Evolutionary conservation across 2,329 filamentous ascomycete species (phyloP), one percentile per base, ranked within the genome.

Genomic region (Botrytis fragariae): DNA sequence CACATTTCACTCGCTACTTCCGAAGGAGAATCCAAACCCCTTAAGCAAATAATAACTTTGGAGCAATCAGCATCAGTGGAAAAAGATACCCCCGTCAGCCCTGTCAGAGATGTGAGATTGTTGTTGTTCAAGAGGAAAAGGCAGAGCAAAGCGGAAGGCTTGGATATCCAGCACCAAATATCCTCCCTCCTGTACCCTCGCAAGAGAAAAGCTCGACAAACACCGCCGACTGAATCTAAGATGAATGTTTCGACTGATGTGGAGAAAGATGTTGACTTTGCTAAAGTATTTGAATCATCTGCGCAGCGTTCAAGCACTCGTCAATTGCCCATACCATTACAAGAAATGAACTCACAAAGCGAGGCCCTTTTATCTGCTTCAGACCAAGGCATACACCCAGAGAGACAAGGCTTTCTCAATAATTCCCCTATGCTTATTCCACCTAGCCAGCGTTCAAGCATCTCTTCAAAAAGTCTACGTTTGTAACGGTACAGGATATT

Each of bases 111-210:
- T 51, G 25, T 6, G n/a, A 60, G 65, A 51, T 25, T 20, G 2
- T 42, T 42, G 18, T 39, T 68, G 39, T 8, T 25, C 10, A 20
- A 69, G 9, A 57, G 71, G 39, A 32, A 20, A 32, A 68, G 1
- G 3, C 12, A 29, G n/a, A 51, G 42, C 35, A 35, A 69, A 48
- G 42, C 54, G 12, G 32, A 72, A 20, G 39, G 71, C 4, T 25
- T 42, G 16, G 45, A 68, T 32, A 69, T 72, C 14, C 51, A 69
- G 22, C 32, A 35, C 29, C 63, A 72, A 69, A 42, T 72, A 44
- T 72, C 71, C 8, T 60, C 54, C 14, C 45, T 57, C n/a, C 22
- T 61, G 18, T 69, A 44, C 14, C 16, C 51, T 39, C 39, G 44
- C 42, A 69, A 10, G 12, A 39, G 32, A n/a, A 59, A 59, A 35